phyloP scores from a whole-genome alignment of 2,329 filamentous ascomycete species.

The Phialophora expanda region DNA sequence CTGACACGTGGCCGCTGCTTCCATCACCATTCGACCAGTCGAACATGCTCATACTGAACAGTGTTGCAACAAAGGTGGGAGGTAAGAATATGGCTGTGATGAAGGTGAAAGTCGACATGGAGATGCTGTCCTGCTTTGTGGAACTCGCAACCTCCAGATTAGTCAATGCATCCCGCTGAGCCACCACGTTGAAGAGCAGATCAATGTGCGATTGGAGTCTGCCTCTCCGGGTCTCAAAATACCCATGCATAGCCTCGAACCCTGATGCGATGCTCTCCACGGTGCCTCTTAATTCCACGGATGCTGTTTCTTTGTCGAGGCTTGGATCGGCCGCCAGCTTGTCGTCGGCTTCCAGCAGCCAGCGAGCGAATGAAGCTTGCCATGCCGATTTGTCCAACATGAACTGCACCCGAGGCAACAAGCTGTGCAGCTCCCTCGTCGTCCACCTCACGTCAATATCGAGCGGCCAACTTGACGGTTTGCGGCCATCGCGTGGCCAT shows the following conservation, averaged over 20 bases:
- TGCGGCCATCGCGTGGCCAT: neutral
- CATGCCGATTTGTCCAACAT: neutral
- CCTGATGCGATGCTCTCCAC: neutral
- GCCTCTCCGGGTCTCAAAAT: neutral
- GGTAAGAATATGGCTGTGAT: slow-evolving; percentile 7
- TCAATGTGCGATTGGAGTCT: neutral
- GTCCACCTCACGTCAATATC: neutral
- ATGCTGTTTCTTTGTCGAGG: neutral
- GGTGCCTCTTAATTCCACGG: neutral
- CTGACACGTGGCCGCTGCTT: neutral
- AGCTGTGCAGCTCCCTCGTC: neutral
- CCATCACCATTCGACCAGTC: neutral
- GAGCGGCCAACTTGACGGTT: neutral
- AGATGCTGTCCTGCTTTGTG: slow-evolving; percentile 3
- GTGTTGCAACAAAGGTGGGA: slow-evolving; percentile 1
- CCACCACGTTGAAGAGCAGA: slow-evolving; percentile 1
- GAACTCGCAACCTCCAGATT: neutral
- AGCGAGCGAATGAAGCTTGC: neutral
- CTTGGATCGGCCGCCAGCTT: neutral
- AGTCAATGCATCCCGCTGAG: neutral
- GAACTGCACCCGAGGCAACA: neutral
- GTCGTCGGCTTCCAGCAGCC: neutral
- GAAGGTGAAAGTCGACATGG: slow-evolving; percentile 6
- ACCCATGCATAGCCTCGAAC: neutral
- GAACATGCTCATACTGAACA: slow-evolving; percentile 8